phyloP scores from a whole-genome alignment of 164 flowering plant species.

The Aristolochia fimbriata region DNA sequence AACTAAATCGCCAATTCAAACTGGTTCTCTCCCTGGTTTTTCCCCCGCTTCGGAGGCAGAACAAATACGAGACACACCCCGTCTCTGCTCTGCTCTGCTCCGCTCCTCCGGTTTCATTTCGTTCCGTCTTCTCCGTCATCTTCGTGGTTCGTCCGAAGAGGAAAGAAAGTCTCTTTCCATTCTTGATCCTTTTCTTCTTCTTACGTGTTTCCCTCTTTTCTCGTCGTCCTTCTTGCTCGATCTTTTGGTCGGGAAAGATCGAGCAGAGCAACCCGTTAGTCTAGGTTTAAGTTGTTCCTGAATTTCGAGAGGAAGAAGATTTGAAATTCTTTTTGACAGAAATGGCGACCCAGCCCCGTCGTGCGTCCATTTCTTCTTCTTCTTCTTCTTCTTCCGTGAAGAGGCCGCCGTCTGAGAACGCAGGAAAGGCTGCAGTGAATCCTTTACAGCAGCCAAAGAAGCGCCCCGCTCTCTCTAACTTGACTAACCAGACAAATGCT shows the following conservation, averaged over 20 bases:
- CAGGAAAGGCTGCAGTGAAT: slow-evolving; percentile 7
- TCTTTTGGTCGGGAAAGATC: slow-evolving; percentile 6
- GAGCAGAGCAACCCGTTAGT: neutral
- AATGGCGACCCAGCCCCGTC: slow-evolving; percentile 21
- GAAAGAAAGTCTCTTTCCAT: neutral
- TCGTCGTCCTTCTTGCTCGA: neutral
- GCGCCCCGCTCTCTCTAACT: slow-evolving; percentile 21
- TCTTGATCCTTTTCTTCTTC: neutral
- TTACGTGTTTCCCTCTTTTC: neutral
- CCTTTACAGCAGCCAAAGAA: slow-evolving; percentile 19
- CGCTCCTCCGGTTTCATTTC: neutral
- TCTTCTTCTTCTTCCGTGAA: slow-evolving; percentile 14
- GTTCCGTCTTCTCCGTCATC: neutral
- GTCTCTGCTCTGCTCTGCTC: neutral
- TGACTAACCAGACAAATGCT: slow-evolving; percentile 16
- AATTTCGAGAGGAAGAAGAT: no score
- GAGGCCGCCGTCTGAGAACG: slow-evolving; percentile 17
- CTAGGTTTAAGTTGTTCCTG: neutral
- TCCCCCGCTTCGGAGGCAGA: neutral
- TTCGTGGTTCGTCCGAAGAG: neutral
- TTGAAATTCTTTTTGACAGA: neutral
- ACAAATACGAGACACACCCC: neutral
- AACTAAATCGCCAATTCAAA: slow-evolving; percentile 1
- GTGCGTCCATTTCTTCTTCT: slow-evolving; percentile 13
- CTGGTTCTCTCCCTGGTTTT: neutral